A percentile compares a stretch with the other conserved stretches of the same genome.
Conservation (phyloP, 768 basidiomycete genomes). For the Mycena polygramma region DNA sequence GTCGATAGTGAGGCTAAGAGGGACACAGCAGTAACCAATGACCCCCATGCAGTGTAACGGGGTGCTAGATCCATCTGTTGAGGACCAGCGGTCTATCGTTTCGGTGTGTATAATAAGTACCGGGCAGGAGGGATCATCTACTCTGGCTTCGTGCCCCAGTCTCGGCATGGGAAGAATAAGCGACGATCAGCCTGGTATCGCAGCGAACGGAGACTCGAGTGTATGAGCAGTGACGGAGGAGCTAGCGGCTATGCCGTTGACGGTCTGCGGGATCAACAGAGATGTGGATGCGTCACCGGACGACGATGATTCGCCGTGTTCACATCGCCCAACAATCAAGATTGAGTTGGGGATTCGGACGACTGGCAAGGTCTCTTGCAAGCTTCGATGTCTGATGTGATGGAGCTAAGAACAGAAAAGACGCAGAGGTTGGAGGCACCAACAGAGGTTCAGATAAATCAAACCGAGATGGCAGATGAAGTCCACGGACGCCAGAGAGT, state of each 20-base stretch:
- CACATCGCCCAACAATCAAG: no score
- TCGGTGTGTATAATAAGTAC: not conserved
- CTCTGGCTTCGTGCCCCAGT: not conserved
- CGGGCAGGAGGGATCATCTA: not conserved
- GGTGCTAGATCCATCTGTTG: conserved; percentile 15
- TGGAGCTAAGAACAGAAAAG: no score
- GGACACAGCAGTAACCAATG: conserved; percentile 9
- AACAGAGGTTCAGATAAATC: no score
- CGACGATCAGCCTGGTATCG: conserved; percentile 4
- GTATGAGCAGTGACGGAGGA: not conserved
- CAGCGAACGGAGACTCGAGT: not conserved
- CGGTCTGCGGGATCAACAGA: not conserved
- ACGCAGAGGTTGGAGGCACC: no score
- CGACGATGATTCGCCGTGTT: no score
- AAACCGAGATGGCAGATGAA: no score
- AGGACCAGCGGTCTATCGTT: no score
- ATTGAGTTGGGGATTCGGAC: no score
- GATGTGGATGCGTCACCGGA: not conserved
- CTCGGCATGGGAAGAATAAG: not conserved
- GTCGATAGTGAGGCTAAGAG: not conserved
- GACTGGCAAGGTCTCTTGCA: no score
- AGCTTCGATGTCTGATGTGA: no score
- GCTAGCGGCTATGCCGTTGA: not conserved
- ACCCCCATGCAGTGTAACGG: conserved; percentile 2
- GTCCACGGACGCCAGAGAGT: no score